Percentiles rank a stretch among this genome's conserved stretches.
phyloP scores from a whole-genome alignment of 202 grass and related monocot genomes.

The Cymbopogon flexuosus region DNA sequence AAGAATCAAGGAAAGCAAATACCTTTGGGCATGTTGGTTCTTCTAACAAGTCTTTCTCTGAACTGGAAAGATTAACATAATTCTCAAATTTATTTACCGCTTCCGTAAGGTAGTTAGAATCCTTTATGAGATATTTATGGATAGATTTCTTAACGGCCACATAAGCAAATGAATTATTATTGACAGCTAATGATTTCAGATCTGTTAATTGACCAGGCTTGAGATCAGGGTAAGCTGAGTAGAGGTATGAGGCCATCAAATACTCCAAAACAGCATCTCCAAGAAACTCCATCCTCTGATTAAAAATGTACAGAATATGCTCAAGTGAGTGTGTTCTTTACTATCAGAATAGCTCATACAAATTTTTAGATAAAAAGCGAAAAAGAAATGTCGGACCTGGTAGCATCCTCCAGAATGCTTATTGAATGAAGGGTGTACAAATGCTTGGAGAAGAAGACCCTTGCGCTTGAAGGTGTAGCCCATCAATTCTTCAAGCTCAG shows the following conservation, averaged over 20 bases:
- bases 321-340: slow-evolving; percentile 17
- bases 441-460: slow-evolving; percentile 75
- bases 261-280: slow-evolving; percentile 97
- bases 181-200: slow-evolving; percentile 72
- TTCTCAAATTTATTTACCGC: slow-evolving; percentile 63
- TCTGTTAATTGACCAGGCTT: slow-evolving; percentile 95
- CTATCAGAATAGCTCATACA: slow-evolving; percentile 10
- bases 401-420: slow-evolving; percentile 87
- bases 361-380: not conserved
- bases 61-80: slow-evolving; percentile 61
- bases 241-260: slow-evolving; percentile 89
- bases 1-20: slow-evolving; percentile 18
- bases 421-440: slow-evolving; percentile 79
- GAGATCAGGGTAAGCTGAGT: slow-evolving; percentile 73
- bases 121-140: slow-evolving; percentile 77
- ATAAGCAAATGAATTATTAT: slow-evolving; percentile 68
- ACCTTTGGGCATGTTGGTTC: slow-evolving; percentile 97
- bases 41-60: slow-evolving; percentile 64
- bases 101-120: slow-evolving; percentile 53
- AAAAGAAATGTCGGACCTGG: slow-evolving; percentile 48
- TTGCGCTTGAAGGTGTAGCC: slow-evolving; percentile 64
- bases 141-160: slow-evolving; percentile 58
- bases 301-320: slow-evolving; percentile 36
- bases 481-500: slow-evolving; percentile 64
- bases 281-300: slow-evolving; percentile 93